Evolutionary conservation across 2,329 filamentous ascomycete species (phyloP), one percentile per base, ranked within the genome.

Genomic region (Pyricularia sp.): DNA sequence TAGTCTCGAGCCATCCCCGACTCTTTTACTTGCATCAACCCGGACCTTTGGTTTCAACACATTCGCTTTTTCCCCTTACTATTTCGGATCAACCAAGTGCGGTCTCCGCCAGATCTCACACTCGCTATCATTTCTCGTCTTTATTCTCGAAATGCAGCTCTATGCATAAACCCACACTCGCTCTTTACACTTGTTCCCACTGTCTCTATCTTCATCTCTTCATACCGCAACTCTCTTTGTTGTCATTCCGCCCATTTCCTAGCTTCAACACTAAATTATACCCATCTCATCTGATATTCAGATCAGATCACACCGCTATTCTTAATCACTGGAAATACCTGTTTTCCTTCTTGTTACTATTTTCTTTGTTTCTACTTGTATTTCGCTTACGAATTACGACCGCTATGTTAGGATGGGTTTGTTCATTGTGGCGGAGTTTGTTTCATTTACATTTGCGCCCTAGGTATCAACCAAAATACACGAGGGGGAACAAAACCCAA

Each of bases 321-420:
- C 40, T 44, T 53, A 28, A 53, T 44, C 19, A 24, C 24, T n/a
- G 16, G 8, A 28, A 49, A 40, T 12, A 7, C 60, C 12, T 22
- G 13, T n/a, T 24, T 16, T 16, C 26, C 26, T 55, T 53, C 2
- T 49, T 28, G 1, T 31, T 26, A 55, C 24, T n/a, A 16, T 22
- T 65, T 1, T 28, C 7, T 62, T 35, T 4, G 19, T 22, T n/a
- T n/a, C 35, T 28, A 62, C 24, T 49, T 49, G 40, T 49, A n/a
- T 49, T 49, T n/a, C 40, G 40, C 40, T 61, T 30, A 63, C 26
- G 62, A 63, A 63, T 63, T 31, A 63, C 62, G 62, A 63, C 62
- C 40, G 35, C 24, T 31, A 63, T 63, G 62, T 63, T 63, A 26
- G 49, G 13, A 63, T 40, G 40, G 40, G 40, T 49, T 49, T n/a